These are phyloP conservation scores for Beauveria sp. DNA, from an alignment of 2,329 filamentous ascomycete species.

Conservation along the genomic window DNA sequence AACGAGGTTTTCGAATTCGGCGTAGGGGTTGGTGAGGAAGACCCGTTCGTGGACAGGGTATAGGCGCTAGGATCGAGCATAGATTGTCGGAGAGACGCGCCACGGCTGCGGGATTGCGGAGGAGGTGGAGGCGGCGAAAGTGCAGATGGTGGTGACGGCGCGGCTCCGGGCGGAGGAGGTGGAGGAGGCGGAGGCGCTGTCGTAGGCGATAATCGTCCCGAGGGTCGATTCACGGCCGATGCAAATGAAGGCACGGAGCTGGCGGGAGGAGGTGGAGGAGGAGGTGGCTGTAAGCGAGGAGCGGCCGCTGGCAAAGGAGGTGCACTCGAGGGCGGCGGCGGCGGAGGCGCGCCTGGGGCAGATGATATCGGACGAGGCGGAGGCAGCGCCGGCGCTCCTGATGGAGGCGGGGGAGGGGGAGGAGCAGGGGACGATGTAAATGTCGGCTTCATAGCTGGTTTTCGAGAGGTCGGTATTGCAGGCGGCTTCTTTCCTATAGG, in stretches of 20 bases:
- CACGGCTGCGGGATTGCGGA: constrained; percentile 30
- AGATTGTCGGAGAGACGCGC: constrained; percentile 46
- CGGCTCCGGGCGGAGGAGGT: constrained; percentile 27
- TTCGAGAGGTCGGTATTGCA: constrained; percentile 52
- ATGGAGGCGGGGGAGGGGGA: constrained; percentile 32
- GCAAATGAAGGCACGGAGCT: constrained; percentile 30
- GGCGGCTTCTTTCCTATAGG: constrained; percentile 71
- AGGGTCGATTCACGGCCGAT: constrained; percentile 36
- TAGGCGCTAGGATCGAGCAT: constrained; percentile 71
- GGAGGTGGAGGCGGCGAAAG: constrained; percentile 33
- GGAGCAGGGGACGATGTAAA: constrained; percentile 27
- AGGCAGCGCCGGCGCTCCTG: constrained; percentile 34
- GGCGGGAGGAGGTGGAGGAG: constrained; percentile 26
- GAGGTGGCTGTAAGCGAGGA: constrained; percentile 20
- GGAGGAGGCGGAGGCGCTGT: constrained; percentile 30
- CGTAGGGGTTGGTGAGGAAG: constrained; percentile 41
- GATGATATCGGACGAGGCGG: constrained; percentile 29
- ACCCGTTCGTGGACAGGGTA: constrained; percentile 60
- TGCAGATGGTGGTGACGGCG: constrained; percentile 24
- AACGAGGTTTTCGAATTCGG: constrained; percentile 25
- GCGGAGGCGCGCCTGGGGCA: constrained; percentile 35
- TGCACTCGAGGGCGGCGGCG: constrained; percentile 24
- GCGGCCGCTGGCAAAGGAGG: constrained; percentile 30
- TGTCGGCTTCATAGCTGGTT: constrained; percentile 38
- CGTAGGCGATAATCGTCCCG: constrained; percentile 32